Evolutionary conservation across 257 asterid species (phyloP).

Genomic region (Plantago major): DNA sequence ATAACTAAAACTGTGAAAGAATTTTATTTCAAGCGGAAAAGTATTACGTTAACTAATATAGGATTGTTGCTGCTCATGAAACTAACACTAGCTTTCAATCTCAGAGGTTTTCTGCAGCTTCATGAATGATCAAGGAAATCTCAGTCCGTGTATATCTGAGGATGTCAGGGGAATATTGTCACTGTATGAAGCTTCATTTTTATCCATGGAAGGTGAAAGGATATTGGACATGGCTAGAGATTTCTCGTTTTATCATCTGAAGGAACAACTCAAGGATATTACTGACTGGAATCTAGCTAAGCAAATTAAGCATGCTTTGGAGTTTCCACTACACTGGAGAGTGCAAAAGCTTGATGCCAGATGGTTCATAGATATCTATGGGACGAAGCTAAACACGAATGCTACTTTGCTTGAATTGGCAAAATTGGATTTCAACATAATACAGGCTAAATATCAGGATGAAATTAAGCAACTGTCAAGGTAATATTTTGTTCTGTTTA

Average conservation of each 20-base stretch:
- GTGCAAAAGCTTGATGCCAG: constrained; percentile 39
- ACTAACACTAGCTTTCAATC: neutral
- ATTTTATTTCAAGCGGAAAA: too few species aligned
- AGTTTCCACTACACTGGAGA: constrained; percentile 54
- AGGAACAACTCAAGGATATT: constrained; percentile 6
- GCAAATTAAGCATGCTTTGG: constrained; percentile 39
- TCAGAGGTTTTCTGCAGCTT: constrained; percentile 45
- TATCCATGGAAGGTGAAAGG: constrained; percentile 36
- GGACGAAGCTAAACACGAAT: constrained; percentile 12
- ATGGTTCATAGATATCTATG: constrained; percentile 38
- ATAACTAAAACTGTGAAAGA: too few species aligned
- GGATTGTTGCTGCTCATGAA: neutral
- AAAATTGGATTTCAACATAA: constrained; percentile 49
- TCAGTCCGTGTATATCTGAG: constrained; percentile 15
- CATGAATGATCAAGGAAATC: constrained; percentile 30
- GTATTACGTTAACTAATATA: neutral
- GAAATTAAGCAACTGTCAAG: constrained; percentile 48
- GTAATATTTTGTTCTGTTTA: constrained; percentile 24
- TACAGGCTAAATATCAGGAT: constrained; percentile 51
- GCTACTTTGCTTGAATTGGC: constrained; percentile 33
- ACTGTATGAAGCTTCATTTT: constrained; percentile 52
- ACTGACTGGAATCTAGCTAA: constrained; percentile 17
- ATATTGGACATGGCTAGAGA: constrained; percentile 34
- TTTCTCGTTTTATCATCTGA: constrained; percentile 29
- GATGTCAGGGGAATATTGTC: constrained; percentile 35